Evolutionary conservation across 208 protist species (phyloP).

Genomic region (Acanthamoeba royreba): DNA sequence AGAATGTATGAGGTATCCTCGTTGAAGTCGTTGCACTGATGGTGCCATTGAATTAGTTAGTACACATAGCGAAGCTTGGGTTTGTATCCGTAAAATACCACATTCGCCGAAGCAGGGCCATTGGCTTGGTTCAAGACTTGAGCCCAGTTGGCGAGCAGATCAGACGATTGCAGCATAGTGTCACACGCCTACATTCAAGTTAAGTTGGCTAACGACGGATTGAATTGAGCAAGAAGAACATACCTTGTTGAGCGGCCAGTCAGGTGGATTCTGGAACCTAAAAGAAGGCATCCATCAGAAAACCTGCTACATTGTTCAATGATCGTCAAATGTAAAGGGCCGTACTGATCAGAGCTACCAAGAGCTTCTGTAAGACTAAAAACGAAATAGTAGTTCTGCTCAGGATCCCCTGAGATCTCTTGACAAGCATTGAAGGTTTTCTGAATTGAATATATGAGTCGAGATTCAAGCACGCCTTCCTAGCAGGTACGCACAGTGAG

Average conservation of each 20-base stretch:
- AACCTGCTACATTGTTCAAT: too few species aligned
- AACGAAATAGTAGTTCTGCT: constrained; percentile 16
- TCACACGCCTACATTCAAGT: neutral
- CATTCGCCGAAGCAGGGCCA: neutral
- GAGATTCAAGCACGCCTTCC: too few species aligned
- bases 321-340: neutral
- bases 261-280: constrained; percentile 9
- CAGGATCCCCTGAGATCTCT: neutral
- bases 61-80: neutral
- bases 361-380: constrained; percentile 9
- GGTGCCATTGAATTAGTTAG: neutral
- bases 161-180: neutral
- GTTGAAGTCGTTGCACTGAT: constrained; percentile 38
- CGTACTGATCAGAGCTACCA: constrained; percentile 14
- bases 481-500: too few species aligned
- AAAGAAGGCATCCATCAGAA: too few species aligned
- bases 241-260: neutral
- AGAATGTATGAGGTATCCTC: neutral
- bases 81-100: neutral
- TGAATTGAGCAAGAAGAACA: neutral
- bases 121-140: neutral
- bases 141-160: constrained; percentile 25
- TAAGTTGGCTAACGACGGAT: neutral
- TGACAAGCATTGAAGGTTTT: neutral
- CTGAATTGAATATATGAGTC: neutral